Evolutionary conservation across 306 rosid species (phyloP).

Genomic region (Phaseolus lunatus): DNA sequence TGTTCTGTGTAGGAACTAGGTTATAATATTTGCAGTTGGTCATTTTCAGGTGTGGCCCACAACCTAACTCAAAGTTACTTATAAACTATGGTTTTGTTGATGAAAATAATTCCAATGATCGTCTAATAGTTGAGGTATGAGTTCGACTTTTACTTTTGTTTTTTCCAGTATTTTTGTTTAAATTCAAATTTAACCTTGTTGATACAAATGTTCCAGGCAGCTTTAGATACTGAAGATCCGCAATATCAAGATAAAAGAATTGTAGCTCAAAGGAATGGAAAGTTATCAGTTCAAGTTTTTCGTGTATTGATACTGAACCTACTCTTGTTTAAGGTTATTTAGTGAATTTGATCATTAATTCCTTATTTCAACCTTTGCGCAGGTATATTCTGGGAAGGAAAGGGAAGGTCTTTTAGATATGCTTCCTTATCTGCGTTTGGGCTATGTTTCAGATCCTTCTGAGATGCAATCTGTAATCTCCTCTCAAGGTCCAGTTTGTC

Average conservation of each 20-base stretch:
- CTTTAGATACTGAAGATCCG: conserved; percentile 94
- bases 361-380: conserved; percentile 43
- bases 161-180: conserved; percentile 36
- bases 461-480: conserved; percentile 95
- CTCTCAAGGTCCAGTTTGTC: conserved; percentile 97
- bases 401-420: conserved; percentile 79
- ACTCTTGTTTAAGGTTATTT: conserved; percentile 16
- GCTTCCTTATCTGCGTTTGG: conserved; percentile 91
- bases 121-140: conserved; percentile 76
- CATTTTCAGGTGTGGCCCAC: conserved; percentile 95
- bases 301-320: conserved; percentile 58
- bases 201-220: conserved; percentile 66
- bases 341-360: conserved; percentile 33
- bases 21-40: conserved; percentile 40
- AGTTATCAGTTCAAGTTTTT: conserved; percentile 79
- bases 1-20: conserved; percentile 7
- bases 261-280: conserved; percentile 95
- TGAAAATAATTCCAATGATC: conserved; percentile 79
- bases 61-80: conserved; percentile 90
- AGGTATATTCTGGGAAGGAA: conserved; percentile 86
- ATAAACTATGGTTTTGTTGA: conserved; percentile 95
- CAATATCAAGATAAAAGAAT: conserved; percentile 96
- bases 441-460: conserved; percentile 96
- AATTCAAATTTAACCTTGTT: conserved; percentile 38
- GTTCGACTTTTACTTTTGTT: conserved; percentile 34